These are phyloP conservation scores for Apiosordaria backusii DNA, from an alignment of 495 filamentous ascomycete species.

Conservation along the genomic window DNA sequence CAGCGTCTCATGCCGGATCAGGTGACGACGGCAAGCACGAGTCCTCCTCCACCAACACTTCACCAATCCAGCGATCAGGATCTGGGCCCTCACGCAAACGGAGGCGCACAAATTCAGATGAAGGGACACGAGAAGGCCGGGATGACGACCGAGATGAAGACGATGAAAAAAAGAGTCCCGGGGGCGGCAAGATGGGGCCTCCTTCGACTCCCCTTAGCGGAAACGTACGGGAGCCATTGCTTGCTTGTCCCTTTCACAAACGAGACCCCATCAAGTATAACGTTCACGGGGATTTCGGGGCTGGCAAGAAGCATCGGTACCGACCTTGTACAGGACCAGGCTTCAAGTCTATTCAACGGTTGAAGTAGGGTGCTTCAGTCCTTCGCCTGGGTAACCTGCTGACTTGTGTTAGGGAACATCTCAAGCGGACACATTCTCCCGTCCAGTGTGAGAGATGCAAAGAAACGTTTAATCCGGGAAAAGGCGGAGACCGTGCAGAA, in stretches of 20 bases:
- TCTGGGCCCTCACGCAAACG: constrained; percentile 16
- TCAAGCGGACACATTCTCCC: constrained; percentile 28
- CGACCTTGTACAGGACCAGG: constrained; percentile 26
- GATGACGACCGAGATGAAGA: constrained; percentile 23
- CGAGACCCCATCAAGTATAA: constrained; percentile 26
- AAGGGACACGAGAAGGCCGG: constrained; percentile 10
- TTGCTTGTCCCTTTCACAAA: constrained; percentile 30
- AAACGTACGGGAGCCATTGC: constrained; percentile 8
- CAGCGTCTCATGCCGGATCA: constrained; percentile 10
- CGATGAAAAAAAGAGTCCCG: constrained; percentile 7
- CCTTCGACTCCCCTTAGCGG: constrained; percentile 10
- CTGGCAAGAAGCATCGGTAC: constrained; percentile 25
- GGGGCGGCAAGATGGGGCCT: constrained; percentile 6
- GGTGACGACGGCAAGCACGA: not conserved
- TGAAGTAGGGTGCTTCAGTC: constrained; percentile 21
- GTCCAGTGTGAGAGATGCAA: constrained; percentile 29
- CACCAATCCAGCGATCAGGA: constrained; percentile 10
- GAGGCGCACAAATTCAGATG: constrained; percentile 19
- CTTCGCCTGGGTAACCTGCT: not conserved
- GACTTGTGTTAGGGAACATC: constrained; percentile 24
- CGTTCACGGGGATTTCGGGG: constrained; percentile 21
- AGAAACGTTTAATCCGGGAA: constrained; percentile 22
- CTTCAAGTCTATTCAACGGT: constrained; percentile 28
- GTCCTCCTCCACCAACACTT: constrained; percentile 14
- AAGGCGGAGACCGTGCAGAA: constrained; percentile 18